A percentile compares a stretch with the other conserved stretches of the same genome.
Conservation (phyloP, 225 moss, liverwort and hornwort genomes). For the Lunularia cruciata region DNA sequence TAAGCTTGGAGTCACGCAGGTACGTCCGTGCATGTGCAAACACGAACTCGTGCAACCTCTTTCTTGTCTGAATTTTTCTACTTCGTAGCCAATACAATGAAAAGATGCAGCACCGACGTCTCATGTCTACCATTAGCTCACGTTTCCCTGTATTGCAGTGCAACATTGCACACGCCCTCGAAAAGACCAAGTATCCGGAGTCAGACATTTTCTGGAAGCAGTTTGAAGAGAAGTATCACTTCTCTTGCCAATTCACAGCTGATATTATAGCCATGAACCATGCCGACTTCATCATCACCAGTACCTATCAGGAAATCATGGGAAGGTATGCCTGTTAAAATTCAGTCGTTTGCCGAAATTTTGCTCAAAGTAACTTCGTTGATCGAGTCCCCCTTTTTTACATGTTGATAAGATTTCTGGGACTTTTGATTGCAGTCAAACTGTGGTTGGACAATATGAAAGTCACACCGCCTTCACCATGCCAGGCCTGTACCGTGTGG, state of each 20-base stretch:
- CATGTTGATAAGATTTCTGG: neutral
- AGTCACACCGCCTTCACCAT: constrained; percentile 80
- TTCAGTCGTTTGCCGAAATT: too few relatives aligned
- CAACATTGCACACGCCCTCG: constrained; percentile 92
- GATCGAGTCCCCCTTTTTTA: too few relatives aligned
- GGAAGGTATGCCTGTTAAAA: constrained; percentile 56
- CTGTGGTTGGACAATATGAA: constrained; percentile 88
- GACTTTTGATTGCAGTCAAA: constrained; percentile 48
- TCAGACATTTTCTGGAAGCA: constrained; percentile 88
- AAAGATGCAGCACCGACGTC: neutral
- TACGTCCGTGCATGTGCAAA: constrained; percentile 13
- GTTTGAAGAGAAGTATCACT: constrained; percentile 90
- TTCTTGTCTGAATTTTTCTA: neutral
- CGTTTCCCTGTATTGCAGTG: constrained; percentile 47
- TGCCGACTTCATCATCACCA: constrained; percentile 92
- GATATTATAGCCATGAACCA: constrained; percentile 96
- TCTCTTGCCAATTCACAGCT: constrained; percentile 92
- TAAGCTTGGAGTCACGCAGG: constrained; percentile 84
- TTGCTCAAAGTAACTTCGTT: too few relatives aligned
- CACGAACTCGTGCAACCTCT: too few relatives aligned
- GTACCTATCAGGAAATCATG: constrained; percentile 91
- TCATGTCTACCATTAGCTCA: neutral
- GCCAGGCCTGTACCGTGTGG: constrained; percentile 90
- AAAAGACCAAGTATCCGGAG: constrained; percentile 96
- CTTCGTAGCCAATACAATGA: neutral